A percentile compares a stretch with the other conserved stretches of the same genome.
These are phyloP conservation scores for Dictyostelium capitatum DNA, from an alignment of 78 protist species.

Conservation along the genomic window DNA sequence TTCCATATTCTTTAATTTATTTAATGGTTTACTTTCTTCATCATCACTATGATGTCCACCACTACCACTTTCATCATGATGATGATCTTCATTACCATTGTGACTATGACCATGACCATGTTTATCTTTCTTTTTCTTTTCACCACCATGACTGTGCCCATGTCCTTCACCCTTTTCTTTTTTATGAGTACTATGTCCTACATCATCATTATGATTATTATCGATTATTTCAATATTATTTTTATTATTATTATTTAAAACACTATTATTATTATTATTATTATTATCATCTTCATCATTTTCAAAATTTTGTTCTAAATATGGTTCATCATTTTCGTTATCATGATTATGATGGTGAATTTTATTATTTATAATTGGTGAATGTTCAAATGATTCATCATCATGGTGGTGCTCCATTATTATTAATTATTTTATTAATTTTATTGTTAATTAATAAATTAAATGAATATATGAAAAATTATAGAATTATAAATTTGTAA, in stretches of 20 bases:
- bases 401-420: background rate
- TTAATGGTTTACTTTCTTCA: background rate
- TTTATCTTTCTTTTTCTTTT: slow-evolving; percentile 17
- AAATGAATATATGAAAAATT: background rate
- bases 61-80: background rate
- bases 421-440: background rate
- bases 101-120: slow-evolving; percentile 48
- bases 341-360: background rate
- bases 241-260: background rate
- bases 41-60: slow-evolving; percentile 9
- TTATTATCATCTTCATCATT: background rate
- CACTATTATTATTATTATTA: background rate
- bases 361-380: background rate
- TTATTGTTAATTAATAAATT: background rate
- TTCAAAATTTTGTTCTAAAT: background rate
- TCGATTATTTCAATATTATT: background rate
- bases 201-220: background rate
- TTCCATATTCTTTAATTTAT: background rate
- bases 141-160: background rate
- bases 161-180: background rate
- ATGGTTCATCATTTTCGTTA: background rate
- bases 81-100: background rate
- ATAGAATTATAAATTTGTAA: no score
- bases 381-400: background rate
- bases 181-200: background rate